Conservation (phyloP, 2,329 filamentous ascomycete genomes). For the Tolypocladium album region DNA sequence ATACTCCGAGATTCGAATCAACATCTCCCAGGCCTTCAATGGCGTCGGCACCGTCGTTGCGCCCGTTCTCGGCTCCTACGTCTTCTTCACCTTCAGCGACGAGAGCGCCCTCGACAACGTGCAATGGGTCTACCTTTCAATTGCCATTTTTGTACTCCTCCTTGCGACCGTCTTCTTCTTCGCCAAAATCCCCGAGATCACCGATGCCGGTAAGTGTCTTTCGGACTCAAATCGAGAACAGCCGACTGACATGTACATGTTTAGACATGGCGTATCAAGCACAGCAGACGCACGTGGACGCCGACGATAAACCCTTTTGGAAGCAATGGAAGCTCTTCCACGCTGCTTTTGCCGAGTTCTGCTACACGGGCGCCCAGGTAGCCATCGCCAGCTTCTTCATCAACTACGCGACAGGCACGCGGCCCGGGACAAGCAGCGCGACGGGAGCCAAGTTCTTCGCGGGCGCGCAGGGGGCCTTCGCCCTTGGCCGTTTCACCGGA, state of each 20-base stretch:
- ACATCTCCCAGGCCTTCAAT: slow-evolving; percentile 68
- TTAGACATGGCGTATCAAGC: slow-evolving; percentile 56
- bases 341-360: slow-evolving; percentile 66
- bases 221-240: too few species aligned
- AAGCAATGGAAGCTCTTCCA: slow-evolving; percentile 71
- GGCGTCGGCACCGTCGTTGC: slow-evolving; percentile 64
- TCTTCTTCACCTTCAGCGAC: slow-evolving; percentile 57
- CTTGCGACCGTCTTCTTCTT: slow-evolving; percentile 58
- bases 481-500: slow-evolving; percentile 61
- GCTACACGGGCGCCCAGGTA: slow-evolving; percentile 64
- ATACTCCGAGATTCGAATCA: slow-evolving; percentile 64
- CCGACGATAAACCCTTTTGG: slow-evolving; percentile 49
- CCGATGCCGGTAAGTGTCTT: slow-evolving; percentile 27
- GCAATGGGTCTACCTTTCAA: slow-evolving; percentile 67
- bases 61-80: slow-evolving; percentile 60
- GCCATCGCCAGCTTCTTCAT: slow-evolving; percentile 60
- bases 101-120: slow-evolving; percentile 51
- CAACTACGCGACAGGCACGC: slow-evolving; percentile 58
- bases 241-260: slow-evolving; percentile 4
- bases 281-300: slow-evolving; percentile 38
- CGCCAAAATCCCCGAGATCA: slow-evolving; percentile 60
- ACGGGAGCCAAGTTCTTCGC: slow-evolving; percentile 58
- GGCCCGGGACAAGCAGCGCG: slow-evolving; percentile 36
- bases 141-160: slow-evolving; percentile 59
- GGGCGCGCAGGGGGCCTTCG: slow-evolving; percentile 63